Conservation (phyloP, 495 filamentous ascomycete genomes). For the Talaromyces wortmannii region DNA sequence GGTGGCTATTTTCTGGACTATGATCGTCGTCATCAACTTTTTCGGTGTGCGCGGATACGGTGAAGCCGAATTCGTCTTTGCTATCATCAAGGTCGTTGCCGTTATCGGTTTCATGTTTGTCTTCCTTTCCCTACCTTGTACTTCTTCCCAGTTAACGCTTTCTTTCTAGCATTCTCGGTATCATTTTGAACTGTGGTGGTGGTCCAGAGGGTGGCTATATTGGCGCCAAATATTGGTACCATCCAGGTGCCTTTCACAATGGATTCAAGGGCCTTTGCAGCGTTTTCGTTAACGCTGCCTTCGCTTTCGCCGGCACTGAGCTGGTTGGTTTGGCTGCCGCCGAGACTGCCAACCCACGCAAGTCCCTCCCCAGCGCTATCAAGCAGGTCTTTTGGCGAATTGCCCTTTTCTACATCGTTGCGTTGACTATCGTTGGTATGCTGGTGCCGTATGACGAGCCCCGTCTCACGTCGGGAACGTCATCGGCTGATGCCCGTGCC, state of each 20-base stretch:
- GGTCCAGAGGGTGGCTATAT: conserved; percentile 61
- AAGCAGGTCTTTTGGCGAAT: conserved; percentile 98
- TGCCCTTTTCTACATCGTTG: conserved; percentile 76
- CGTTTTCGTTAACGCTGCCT: conserved; percentile 89
- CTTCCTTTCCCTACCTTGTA: background rate
- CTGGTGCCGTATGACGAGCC: conserved; percentile 64
- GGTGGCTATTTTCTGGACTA: conserved; percentile 72
- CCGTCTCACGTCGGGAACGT: conserved; percentile 48
- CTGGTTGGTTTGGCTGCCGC: conserved; percentile 88
- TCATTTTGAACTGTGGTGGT: conserved; percentile 64
- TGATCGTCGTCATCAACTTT: conserved; percentile 75
- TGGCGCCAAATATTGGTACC: conserved; percentile 59
- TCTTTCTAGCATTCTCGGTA: conserved; percentile 58
- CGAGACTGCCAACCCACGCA: conserved; percentile 80
- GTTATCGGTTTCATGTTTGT: conserved; percentile 84
- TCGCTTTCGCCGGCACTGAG: conserved; percentile 89
- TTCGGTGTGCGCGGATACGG: conserved; percentile 85
- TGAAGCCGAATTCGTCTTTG: conserved; percentile 86
- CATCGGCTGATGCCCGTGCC: conserved; percentile 57
- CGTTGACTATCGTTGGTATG: conserved; percentile 65
- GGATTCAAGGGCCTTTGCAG: conserved; percentile 93
- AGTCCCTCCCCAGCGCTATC: conserved; percentile 76
- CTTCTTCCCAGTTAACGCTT: conserved; percentile 8
- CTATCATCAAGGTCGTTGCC: conserved; percentile 78
- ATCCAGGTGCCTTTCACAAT: conserved; percentile 83